These are phyloP conservation scores for Tricholoma bakamatsutake DNA, from an alignment of 768 basidiomycete species.

Conservation along the genomic window DNA sequence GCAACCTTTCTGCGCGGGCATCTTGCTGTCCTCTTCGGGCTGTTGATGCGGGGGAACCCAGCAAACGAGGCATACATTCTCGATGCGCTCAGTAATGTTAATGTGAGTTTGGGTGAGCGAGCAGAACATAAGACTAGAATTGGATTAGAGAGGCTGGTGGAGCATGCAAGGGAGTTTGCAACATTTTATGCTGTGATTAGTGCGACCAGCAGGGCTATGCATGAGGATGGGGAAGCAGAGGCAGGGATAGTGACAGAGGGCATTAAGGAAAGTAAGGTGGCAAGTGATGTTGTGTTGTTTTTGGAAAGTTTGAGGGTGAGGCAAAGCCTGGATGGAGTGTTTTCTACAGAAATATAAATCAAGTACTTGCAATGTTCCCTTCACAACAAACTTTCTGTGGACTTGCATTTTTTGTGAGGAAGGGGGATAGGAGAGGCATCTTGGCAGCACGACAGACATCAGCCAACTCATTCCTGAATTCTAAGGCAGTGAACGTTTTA, in stretches of 20 bases:
- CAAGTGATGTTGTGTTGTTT: slow-evolving; percentile 46
- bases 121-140: slow-evolving; percentile 14
- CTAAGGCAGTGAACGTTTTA: too few species aligned
- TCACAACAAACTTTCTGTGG: too few species aligned
- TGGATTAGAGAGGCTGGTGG: slow-evolving; percentile 29
- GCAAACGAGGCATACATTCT: slow-evolving; percentile 33
- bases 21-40: slow-evolving; percentile 66
- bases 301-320: slow-evolving; percentile 34
- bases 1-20: slow-evolving; percentile 62
- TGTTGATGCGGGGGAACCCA: slow-evolving; percentile 37
- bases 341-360: too few species aligned
- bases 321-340: too few species aligned
- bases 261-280: slow-evolving; percentile 36
- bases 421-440: too few species aligned
- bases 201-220: slow-evolving; percentile 2
- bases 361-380: too few species aligned
- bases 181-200: slow-evolving; percentile 33
- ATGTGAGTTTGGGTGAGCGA: slow-evolving; percentile 4
- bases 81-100: slow-evolving; percentile 17
- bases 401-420: too few species aligned
- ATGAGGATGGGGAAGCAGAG: slow-evolving; percentile 11
- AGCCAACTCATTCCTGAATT: too few species aligned
- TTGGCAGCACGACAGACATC: too few species aligned
- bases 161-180: slow-evolving; percentile 43
- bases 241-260: slow-evolving; percentile 14